Evolutionary conservation across 331 rosid genomes (phyloP), one percentile per base, ranked within the genome.

Genomic region (Phaseolus coccineus): DNA sequence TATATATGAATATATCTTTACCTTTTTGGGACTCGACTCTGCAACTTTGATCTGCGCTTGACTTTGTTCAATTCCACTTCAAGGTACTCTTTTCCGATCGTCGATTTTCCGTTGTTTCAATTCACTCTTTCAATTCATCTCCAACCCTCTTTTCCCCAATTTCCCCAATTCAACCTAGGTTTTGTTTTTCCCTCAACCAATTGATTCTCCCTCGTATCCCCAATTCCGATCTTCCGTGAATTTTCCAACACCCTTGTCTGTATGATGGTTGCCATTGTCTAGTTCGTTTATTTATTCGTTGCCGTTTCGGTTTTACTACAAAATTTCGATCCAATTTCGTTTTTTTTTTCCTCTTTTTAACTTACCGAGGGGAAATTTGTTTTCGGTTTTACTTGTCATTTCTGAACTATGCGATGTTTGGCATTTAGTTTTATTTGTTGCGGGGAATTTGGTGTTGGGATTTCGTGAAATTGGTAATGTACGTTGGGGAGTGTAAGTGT

Each of bases 111-210:
- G 44, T 74, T 52, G 33, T 14, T 3, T 42, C 71, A 2, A 67
- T 42, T 77, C 69, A 69, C 12, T 16, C 13, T 55, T 14, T 69
- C 64, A 53, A 62, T 74, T 55, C 22, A 44, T 52, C 33, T 10
- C 5, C 0, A 8, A 28, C 11, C 47, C 47, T 2, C 11, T 59
- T 42, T 4, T 57, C 55, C 50, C 74, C 4, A 63, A 19, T 40
- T 58, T 44, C 82, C 64, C 25, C 61, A 44, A 15, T 15, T 33
- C 16, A 15, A 13, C 22, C 77, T 83, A 86, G 89, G 87, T 82
- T 46, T 46, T 46, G 80, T 86, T 56, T 31, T 12, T 12, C 40
- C 22, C 22, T 19, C 5, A 8, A 55, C n/a, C 31, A 13, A 70
- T 61, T 69, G 30, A 64, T 64, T 63, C 37, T 68, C 69, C 30